Conservation (phyloP, 1,284 basidiomycete species). For the Cryptococcus sp. region DNA sequence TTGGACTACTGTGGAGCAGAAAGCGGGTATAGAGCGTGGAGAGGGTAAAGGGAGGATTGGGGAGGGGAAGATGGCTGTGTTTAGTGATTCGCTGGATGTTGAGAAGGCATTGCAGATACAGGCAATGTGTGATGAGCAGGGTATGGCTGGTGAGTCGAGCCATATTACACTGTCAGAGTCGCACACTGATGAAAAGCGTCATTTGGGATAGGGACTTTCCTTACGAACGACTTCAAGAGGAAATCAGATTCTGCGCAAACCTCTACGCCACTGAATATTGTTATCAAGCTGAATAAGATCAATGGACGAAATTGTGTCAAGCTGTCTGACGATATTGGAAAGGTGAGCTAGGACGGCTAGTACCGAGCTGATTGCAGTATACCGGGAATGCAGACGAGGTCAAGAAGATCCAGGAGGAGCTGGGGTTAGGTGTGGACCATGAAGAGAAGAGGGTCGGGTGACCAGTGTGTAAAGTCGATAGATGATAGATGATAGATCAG, state of each 20-base stretch:
- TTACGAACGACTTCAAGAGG: conserved; percentile 80
- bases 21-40: conserved; percentile 45
- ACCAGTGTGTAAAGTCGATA: background rate
- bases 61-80: conserved; percentile 68
- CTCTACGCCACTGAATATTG: conserved; percentile 83
- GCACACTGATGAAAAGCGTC: conserved; percentile 51
- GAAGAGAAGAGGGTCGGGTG: conserved; percentile 18
- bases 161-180: background rate
- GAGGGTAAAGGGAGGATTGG: conserved; percentile 64
- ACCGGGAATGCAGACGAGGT: conserved; percentile 44
- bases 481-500: no score
- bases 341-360: conserved; percentile 54
- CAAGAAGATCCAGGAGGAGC: conserved; percentile 30
- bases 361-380: conserved; percentile 20
- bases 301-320: conserved; percentile 75
- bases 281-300: conserved; percentile 79
- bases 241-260: conserved; percentile 58
- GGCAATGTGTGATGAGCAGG: conserved; percentile 66
- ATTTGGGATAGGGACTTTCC: conserved; percentile 86
- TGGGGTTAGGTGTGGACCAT: conserved; percentile 24
- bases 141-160: conserved; percentile 60
- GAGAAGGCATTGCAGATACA: conserved; percentile 67
- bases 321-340: conserved; percentile 82
- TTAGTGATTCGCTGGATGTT: conserved; percentile 72
- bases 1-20: conserved; percentile 47